A percentile compares a stretch with the other conserved stretches of the same genome.
These are phyloP conservation scores for Suillus subluteus DNA, from an alignment of 768 basidiomycete genomes.

Conservation along the genomic window DNA sequence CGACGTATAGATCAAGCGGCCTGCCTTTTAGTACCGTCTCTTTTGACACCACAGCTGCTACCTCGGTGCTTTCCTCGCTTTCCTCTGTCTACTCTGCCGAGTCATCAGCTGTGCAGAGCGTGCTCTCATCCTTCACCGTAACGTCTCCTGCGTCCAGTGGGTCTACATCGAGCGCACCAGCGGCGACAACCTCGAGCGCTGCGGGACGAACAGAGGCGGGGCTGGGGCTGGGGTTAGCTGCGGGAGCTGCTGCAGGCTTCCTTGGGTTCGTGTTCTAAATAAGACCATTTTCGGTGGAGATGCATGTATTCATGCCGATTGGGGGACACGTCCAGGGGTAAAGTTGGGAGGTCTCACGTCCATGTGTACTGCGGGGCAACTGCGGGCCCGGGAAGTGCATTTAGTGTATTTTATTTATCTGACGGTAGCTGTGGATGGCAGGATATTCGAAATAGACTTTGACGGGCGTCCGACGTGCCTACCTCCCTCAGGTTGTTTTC, in stretches of 20 bases:
- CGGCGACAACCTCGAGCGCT: conserved; percentile 16
- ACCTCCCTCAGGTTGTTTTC: no score
- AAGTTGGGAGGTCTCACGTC: background rate
- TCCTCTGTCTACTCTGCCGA: conserved; percentile 33
- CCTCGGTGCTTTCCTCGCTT: conserved; percentile 23
- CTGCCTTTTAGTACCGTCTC: conserved; percentile 20
- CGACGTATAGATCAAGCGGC: conserved; percentile 27
- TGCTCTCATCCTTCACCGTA: background rate
- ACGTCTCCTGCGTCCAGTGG: no score
- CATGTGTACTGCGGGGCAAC: background rate
- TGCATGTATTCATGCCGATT: background rate
- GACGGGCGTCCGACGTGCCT: background rate
- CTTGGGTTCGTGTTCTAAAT: conserved; percentile 15
- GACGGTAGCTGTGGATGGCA: background rate
- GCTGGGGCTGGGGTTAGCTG: background rate
- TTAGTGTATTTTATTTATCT: no score
- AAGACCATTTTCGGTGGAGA: background rate
- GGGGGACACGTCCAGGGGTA: background rate
- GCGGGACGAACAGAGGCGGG: conserved; percentile 4
- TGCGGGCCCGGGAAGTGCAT: background rate
- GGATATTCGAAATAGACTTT: background rate
- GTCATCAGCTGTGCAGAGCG: conserved; percentile 22
- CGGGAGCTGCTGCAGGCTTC: conserved; percentile 11
- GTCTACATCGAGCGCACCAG: background rate
- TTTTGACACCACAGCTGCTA: conserved; percentile 26